Evolutionary conservation across 441 rosid species (phyloP).

Genomic region (Bocquillonia castaneifolia): DNA sequence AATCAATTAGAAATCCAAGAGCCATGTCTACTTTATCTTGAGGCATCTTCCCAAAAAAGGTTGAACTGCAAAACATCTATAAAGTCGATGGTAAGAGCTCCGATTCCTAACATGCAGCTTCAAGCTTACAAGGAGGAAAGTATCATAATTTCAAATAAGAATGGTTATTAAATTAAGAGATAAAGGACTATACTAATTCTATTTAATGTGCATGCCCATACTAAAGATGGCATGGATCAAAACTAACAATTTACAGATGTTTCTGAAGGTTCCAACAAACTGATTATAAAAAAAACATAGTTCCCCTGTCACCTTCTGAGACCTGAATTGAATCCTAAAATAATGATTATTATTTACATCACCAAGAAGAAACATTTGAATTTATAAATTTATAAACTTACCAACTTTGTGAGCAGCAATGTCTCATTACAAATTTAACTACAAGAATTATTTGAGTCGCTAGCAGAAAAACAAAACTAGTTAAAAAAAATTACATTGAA

Average conservation of each 20-base stretch:
- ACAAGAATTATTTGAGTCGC: neutral
- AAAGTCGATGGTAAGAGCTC: neutral
- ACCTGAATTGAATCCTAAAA: neutral
- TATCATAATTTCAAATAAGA: neutral
- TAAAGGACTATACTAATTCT: neutral
- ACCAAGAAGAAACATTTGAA: neutral
- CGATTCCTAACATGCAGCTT: neutral
- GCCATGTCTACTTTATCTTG: neutral
- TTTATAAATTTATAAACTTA: neutral
- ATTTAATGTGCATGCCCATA: neutral
- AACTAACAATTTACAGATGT: neutral
- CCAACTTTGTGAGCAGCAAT: neutral
- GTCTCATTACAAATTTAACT: neutral
- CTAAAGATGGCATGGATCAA: neutral
- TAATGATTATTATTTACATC: neutral
- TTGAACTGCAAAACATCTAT: slow-evolving; percentile 3
- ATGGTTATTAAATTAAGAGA: neutral
- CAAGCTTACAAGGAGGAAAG: neutral
- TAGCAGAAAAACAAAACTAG: neutral
- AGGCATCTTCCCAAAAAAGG: neutral
- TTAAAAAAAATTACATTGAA: neutral
- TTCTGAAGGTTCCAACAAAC: neutral
- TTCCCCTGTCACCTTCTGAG: neutral
- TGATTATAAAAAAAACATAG: neutral
- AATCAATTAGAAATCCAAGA: neutral